Evolutionary conservation across 1,284 basidiomycete genomes (phyloP), one percentile per base, ranked within the genome.

Genomic region (Melampsora americana): DNA sequence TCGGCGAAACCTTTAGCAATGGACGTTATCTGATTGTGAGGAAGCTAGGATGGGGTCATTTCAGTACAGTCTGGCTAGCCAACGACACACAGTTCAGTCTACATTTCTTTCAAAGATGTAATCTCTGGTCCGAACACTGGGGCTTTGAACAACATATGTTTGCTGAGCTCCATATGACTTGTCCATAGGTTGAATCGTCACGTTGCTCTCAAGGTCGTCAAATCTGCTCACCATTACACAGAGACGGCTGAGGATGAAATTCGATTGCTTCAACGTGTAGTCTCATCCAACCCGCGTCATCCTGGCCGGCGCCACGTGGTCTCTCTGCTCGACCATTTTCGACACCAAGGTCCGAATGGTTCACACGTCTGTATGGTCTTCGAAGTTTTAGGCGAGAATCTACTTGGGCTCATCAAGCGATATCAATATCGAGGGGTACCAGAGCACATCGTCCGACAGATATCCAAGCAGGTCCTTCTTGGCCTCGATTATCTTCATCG

Each of bases 311-410:
- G 81, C 6, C 82, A 83, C 70, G 94, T 97, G 84, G 95, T 98
- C 82, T 92, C 92, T 39, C 92, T 99, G 80, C 90, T 99, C 66
- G 95, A 99, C 85, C 93, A 97, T 83, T 99, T 99, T 84, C 89
- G 90, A 50, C 96, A 99, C 84, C 91, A 90, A 78, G 96, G 95
- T 0, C 95, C 95, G 18, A 97, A 99, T 83, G 95, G 95, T 66
- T 91, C 89, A 23, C 95, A 99, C 84, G 92, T 99, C 79, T 99
- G 96, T 87, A 99, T 99, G 95, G 95, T 99, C 20, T 98, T 98
- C 82, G 95, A 99, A 84, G 96, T 99, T 46, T 88, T 99, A 12
- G 95, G 96, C 76, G 96, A 99, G 85, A 98, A 97, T 83, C 85
- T 99, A n/a, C 88, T 99, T 0, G 95, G 95, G 1, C 88, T 99